Conservation (phyloP, 352 stramenopile species). For the Ophiocytium majus region DNA sequence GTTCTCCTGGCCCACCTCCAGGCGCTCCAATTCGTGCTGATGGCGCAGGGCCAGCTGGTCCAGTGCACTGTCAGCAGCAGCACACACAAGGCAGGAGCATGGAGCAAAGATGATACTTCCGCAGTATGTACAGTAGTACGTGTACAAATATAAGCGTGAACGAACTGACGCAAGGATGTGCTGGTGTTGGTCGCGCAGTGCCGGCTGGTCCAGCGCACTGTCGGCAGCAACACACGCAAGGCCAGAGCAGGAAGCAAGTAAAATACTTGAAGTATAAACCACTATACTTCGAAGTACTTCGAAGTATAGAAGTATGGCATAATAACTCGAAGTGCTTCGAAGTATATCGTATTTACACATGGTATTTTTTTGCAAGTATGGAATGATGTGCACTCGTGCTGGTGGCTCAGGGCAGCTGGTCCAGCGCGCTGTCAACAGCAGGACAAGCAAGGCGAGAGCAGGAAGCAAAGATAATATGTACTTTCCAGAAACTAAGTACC, state of each 20-base stretch:
- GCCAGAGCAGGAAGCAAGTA: too few relatives aligned
- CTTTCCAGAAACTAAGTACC: too few relatives aligned
- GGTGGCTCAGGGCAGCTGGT: background rate
- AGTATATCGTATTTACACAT: too few relatives aligned
- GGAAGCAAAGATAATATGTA: too few relatives aligned
- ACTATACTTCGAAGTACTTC: background rate
- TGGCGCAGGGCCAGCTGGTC: conserved; percentile 26
- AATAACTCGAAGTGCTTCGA: too few relatives aligned
- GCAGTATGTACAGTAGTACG: background rate
- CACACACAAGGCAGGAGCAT: too few relatives aligned
- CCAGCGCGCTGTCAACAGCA: background rate
- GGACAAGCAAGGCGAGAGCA: too few relatives aligned
- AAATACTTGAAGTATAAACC: too few relatives aligned
- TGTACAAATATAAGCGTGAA: background rate
- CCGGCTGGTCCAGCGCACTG: background rate
- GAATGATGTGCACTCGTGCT: background rate
- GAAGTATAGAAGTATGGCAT: background rate
- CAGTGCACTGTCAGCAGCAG: background rate
- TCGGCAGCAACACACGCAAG: too few relatives aligned
- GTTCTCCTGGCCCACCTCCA: conserved; percentile 32
- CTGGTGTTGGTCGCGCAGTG: background rate
- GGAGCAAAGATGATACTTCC: too few relatives aligned
- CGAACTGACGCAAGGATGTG: background rate
- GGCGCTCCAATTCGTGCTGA: conserved; percentile 23
- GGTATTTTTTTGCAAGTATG: too few relatives aligned